phyloP scores from a whole-genome alignment of 192 early-diverging fungal species.

The Backusella westeae region DNA sequence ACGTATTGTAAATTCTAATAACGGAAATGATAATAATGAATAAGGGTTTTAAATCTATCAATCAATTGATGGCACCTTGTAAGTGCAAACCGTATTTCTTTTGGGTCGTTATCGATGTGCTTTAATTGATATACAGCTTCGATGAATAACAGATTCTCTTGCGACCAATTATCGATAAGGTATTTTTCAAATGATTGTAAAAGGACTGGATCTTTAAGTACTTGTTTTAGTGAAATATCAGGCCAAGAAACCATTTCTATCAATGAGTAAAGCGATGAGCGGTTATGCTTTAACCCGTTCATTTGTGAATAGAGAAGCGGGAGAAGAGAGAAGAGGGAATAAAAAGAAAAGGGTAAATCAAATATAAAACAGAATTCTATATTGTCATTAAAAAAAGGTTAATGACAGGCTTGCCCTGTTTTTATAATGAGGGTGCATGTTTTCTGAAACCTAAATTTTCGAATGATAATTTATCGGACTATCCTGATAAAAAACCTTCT shows the following conservation, averaged over 20 bases:
- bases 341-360: background rate
- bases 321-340: background rate
- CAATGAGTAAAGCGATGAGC: background rate
- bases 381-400: background rate
- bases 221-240: background rate
- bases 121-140: constrained; percentile 31
- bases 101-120: constrained; percentile 7
- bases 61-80: constrained; percentile 20
- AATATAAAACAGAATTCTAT: background rate
- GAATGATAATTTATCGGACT: background rate
- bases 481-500: background rate
- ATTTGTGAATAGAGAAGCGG: background rate
- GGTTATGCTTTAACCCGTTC: background rate
- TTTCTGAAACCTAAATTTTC: background rate
- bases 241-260: background rate
- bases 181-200: constrained; percentile 18
- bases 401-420: background rate
- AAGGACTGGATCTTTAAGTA: constrained; percentile 14
- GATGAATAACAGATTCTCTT: constrained; percentile 36
- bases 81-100: constrained; percentile 6
- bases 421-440: background rate
- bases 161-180: constrained; percentile 16
- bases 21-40: background rate
- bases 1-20: constrained; percentile 35
- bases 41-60: background rate